Evolutionary conservation across 1,284 basidiomycete species (phyloP).

Genomic region (Ustilago tritici): DNA sequence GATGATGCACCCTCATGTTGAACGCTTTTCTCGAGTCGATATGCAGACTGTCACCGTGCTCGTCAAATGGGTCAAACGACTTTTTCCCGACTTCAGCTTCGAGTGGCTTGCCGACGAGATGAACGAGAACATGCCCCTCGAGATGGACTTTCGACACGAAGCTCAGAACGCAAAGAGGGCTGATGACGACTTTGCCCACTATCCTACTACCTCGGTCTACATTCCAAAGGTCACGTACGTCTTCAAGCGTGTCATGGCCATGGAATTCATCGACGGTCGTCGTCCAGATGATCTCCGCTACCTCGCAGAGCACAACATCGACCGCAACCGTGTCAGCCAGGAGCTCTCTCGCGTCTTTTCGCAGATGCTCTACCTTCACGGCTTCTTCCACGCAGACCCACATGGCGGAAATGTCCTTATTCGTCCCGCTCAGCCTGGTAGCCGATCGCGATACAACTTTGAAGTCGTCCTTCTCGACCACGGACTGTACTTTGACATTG

Average conservation of each 20-base stretch:
- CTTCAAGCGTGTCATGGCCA: conserved; percentile 86
- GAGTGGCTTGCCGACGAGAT: conserved; percentile 68
- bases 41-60: conserved; percentile 73
- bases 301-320: conserved; percentile 84
- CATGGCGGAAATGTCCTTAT: conserved; percentile 86
- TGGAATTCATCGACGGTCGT: conserved; percentile 89
- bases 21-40: conserved; percentile 92
- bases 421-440: conserved; percentile 66
- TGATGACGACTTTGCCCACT: conserved; percentile 77
- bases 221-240: conserved; percentile 89
- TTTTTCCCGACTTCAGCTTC: conserved; percentile 82
- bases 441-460: conserved; percentile 66
- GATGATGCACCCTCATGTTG: conserved; percentile 93
- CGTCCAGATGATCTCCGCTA: conserved; percentile 90
- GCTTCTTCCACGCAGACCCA: conserved; percentile 73
- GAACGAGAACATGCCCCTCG: conserved; percentile 82
- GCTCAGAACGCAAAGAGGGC: conserved; percentile 84
- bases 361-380: conserved; percentile 96
- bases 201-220: conserved; percentile 77
- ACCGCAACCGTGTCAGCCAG: conserved; percentile 91
- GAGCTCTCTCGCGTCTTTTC: conserved; percentile 82
- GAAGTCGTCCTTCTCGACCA: conserved; percentile 68
- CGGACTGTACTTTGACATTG: conserved; percentile 69
- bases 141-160: conserved; percentile 93
- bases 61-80: conserved; percentile 84